Base-by-base conservation (phyloP, 2,329 filamentous ascomycete genomes). In the Plectosphaerella cucumerina region DNA sequence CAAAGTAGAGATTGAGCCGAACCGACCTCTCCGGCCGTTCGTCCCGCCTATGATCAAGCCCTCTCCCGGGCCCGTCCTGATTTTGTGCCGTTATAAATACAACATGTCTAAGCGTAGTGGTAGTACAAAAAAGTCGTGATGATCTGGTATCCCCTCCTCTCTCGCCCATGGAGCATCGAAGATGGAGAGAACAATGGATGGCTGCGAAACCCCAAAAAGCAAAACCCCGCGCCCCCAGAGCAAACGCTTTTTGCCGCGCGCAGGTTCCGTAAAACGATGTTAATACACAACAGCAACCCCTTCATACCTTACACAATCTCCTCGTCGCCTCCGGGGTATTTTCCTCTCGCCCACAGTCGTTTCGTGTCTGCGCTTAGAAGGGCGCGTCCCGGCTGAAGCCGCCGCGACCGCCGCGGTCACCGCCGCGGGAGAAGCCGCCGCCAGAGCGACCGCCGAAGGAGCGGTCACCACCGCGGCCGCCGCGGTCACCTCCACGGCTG, bases 1-100 rank as follows among this genome's bases (percentile, higher is more conserved):
- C 21, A 21, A 54, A 55, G 53, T 49, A 44, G 51, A 51, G 53
- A 55, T 53, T 50, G 11, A 45, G 43, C 46, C 48, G 31, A 20
- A 44, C 18, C 6, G 35, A 34, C 17, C 43, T 17, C 42, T 44
- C 26, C 35, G 37, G 17, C 39, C 39, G 10, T 10, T n/a, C 26
- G 26, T 11, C 26, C 26, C 26, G 26, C 26, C 26, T 3, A 31
- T 31, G 26, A 31, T 10, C 26, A 31, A 11, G 26, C 26, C 26
- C 26, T 31, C 12, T 31, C 26, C 26, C 26, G 26, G 26, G 26
- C 10, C 26, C 26, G 8, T 8, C 12, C 26, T 26, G 26, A 10
- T 31, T 31, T 31, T 31, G 26, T 31, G 26, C 26, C 26, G 26
- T 31, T 31, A 31, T 31, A 31, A 31, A 20, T 42, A 42, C 39